Evolutionary conservation across 805 yeast species (phyloP), one percentile per base, ranked within the genome.

Genomic region (Wickerhamomyces ciferrii): DNA sequence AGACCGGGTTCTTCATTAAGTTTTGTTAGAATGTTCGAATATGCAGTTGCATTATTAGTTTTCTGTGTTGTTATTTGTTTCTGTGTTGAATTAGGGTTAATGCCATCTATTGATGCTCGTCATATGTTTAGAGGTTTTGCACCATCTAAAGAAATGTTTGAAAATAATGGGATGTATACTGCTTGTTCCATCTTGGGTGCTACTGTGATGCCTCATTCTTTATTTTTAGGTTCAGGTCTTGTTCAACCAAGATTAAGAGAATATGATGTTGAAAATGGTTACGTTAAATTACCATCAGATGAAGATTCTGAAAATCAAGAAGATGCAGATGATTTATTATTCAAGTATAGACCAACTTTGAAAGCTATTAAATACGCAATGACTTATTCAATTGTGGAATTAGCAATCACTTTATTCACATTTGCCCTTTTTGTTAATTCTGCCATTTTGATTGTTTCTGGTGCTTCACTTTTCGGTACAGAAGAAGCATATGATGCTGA

Each of bases 161-260:
- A 77, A 52, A 78, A 76, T 55, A 74, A 77, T 58, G 92, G 95
- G 5, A 68, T 87, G 40, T 87, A 83, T 56, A 69, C 84, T 37
- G 81, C 91, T 23, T 75, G 89, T 51, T 94, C 96, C 11, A 85
- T 89, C 48, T 72, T 89, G 41, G 97, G 96, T 48, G 96, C 96
- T 14, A 89, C 96, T 0, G 96, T 89, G 21, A 89, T 89, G 96
- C 96, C 96, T 5, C 96, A 89, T 61, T 83, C 91, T 2, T 69
- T 89, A 41, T 89, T 87, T 60, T 69, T 89, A 45, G 97, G 96
- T 0, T 84, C 92, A 0, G 95, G 90, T 14, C 70, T 88, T 46
- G 96, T 88, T 10, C 96, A 89, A 63, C 88, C 95, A 20, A 73
- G 96, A 52, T 69, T 89, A 39, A 75, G 80, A 57, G 95, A 88